phyloP scores from a whole-genome alignment of 352 stramenopile species.

The Thalassiosira exigua region DNA sequence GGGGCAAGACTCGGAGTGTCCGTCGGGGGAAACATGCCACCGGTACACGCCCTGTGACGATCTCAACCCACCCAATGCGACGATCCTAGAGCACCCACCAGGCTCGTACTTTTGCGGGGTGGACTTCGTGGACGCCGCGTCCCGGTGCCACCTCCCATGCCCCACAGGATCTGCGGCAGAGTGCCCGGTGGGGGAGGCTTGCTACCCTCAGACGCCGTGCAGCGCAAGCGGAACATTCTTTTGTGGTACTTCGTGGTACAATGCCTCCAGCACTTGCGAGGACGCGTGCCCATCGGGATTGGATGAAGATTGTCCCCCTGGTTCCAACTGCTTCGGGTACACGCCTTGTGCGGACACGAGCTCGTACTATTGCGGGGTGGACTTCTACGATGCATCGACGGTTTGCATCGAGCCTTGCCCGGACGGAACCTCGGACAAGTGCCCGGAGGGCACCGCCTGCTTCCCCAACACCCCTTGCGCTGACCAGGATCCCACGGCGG shows the following conservation, averaged over 20 bases:
- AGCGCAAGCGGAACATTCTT: constrained; percentile 6
- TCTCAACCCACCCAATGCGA: neutral
- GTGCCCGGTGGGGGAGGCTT: constrained; percentile 26
- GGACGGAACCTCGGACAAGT: constrained; percentile 36
- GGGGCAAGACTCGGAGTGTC: constrained; percentile 52
- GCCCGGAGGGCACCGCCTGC: constrained; percentile 49
- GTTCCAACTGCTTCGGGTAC: constrained; percentile 56
- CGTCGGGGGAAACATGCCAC: constrained; percentile 22
- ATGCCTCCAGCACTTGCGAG: constrained; percentile 7
- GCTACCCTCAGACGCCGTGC: constrained; percentile 34
- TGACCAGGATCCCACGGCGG: no score
- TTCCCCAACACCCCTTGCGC: constrained; percentile 67
- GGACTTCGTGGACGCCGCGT: constrained; percentile 57
- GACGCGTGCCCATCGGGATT: constrained; percentile 37
- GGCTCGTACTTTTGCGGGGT: constrained; percentile 64
- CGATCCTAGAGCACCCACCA: constrained; percentile 21
- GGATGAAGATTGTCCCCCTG: constrained; percentile 49
- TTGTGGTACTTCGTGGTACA: constrained; percentile 22
- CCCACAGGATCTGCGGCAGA: constrained; percentile 54
- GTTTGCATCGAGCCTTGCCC: constrained; percentile 52
- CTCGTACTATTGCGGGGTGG: constrained; percentile 55
- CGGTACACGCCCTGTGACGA: constrained; percentile 24
- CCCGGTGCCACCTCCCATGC: constrained; percentile 46
- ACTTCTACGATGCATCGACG: constrained; percentile 59
- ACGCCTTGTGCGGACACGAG: constrained; percentile 52